These are phyloP conservation scores for Daldinia caldariorum DNA, from an alignment of 495 filamentous ascomycete species.

Conservation along the genomic window DNA sequence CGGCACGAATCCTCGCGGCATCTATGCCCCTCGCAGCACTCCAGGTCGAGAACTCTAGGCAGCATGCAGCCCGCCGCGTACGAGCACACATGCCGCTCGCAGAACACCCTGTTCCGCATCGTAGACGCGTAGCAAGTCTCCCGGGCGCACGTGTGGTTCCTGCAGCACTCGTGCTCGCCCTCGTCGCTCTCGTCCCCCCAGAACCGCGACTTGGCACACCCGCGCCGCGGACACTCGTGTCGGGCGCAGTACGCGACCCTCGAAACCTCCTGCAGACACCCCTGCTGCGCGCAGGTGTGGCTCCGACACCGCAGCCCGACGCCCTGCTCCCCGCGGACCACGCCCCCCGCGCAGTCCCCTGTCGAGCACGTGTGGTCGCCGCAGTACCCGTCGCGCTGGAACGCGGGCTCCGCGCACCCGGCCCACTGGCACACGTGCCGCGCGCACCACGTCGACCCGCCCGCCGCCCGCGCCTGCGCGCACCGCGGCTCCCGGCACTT, in stretches of 20 bases:
- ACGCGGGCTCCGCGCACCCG: constrained; percentile 29
- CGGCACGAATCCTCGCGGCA: constrained; percentile 20
- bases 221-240: constrained; percentile 34
- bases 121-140: constrained; percentile 25
- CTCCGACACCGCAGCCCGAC: constrained; percentile 18
- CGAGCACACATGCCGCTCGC: constrained; percentile 30
- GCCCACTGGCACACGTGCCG: constrained; percentile 32
- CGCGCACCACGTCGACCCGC: constrained; percentile 30
- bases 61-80: constrained; percentile 26
- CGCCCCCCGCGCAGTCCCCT: constrained; percentile 22
- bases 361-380: constrained; percentile 33
- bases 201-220: constrained; percentile 28
- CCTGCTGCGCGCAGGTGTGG: constrained; percentile 31
- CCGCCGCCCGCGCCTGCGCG: constrained; percentile 2
- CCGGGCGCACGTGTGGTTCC: constrained; percentile 27
- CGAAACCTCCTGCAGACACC: constrained; percentile 16
- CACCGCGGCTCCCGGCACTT: constrained; percentile 32
- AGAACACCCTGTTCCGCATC: constrained; percentile 29
- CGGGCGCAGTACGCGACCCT: constrained; percentile 24
- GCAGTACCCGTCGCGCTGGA: constrained; percentile 32
- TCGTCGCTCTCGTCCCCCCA: constrained; percentile 22
- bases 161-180: constrained; percentile 33
- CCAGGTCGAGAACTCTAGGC: constrained; percentile 16
- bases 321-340: not conserved
- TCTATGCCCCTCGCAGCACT: constrained; percentile 26